Conservation (phyloP, 1,139 yeast species). For the Meyerozyma sp. region DNA sequence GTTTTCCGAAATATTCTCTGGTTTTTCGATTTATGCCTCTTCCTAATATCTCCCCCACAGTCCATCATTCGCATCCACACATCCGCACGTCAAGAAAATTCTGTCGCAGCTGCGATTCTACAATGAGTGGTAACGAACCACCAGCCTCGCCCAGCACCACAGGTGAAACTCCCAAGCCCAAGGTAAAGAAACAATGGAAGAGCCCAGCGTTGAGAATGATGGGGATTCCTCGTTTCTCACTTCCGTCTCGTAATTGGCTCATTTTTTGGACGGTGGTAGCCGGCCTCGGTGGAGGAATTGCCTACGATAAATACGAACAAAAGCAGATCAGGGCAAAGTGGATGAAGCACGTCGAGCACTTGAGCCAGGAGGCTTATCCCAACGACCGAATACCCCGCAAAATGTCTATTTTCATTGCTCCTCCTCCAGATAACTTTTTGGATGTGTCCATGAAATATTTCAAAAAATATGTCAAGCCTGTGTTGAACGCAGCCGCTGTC, state of each 20-base stretch:
- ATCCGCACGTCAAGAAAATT: not conserved
- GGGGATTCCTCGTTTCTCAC: constrained; percentile 73
- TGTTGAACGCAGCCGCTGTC: constrained; percentile 78
- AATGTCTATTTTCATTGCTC: constrained; percentile 80
- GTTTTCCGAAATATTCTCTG: no score
- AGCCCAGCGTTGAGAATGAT: constrained; percentile 86
- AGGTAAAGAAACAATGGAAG: constrained; percentile 48
- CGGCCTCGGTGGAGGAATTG: constrained; percentile 62
- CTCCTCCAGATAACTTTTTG: constrained; percentile 91
- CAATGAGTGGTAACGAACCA: not conserved
- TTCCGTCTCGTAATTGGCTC: constrained; percentile 92
- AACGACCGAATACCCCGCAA: constrained; percentile 60
- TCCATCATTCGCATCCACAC: not conserved
- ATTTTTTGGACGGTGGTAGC: constrained; percentile 78
- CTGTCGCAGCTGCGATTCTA: not conserved
- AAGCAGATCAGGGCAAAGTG: constrained; percentile 59
- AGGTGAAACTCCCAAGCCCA: constrained; percentile 3
- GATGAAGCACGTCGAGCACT: constrained; percentile 53
- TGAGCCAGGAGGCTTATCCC: constrained; percentile 34
- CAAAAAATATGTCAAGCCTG: constrained; percentile 80
- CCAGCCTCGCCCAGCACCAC: not conserved
- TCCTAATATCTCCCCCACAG: not conserved
- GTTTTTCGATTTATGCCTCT: no score
- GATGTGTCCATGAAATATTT: constrained; percentile 72
- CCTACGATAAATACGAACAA: constrained; percentile 76